These are phyloP conservation scores for Candida maesae DNA, from an alignment of 805 yeast species.

Conservation along the genomic window DNA sequence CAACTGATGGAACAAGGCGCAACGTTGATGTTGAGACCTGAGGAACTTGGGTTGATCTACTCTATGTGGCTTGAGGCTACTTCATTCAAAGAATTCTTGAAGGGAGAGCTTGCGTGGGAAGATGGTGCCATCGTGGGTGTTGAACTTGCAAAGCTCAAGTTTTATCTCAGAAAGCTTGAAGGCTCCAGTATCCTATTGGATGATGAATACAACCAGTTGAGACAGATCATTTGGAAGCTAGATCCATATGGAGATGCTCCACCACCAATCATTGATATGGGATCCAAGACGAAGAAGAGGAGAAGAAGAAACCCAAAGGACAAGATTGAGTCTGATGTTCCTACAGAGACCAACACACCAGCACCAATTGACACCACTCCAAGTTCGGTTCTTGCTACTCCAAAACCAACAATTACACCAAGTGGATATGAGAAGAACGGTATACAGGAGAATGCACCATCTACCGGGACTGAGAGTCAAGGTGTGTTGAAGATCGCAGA, in stretches of 20 bases:
- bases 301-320: not conserved
- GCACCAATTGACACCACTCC: no score
- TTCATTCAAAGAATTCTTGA: constrained; percentile 22
- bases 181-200: constrained; percentile 37
- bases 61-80: constrained; percentile 18
- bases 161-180: constrained; percentile 44
- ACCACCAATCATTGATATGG: constrained; percentile 24
- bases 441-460: no score
- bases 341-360: no score
- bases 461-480: not conserved
- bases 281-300: constrained; percentile 23
- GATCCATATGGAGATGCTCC: constrained; percentile 28
- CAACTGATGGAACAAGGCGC: constrained; percentile 28
- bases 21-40: constrained; percentile 31
- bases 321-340: not conserved
- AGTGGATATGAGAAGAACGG: no score
- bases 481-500: not conserved
- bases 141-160: constrained; percentile 32
- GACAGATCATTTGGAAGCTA: constrained; percentile 24
- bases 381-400: no score
- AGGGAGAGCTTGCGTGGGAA: constrained; percentile 14
- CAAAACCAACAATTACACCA: no score
- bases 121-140: constrained; percentile 24
- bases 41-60: constrained; percentile 28
- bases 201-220: constrained; percentile 32